Evolutionary conservation across 352 stramenopile species (phyloP).

Genomic region (Aphanomyces astaci): DNA sequence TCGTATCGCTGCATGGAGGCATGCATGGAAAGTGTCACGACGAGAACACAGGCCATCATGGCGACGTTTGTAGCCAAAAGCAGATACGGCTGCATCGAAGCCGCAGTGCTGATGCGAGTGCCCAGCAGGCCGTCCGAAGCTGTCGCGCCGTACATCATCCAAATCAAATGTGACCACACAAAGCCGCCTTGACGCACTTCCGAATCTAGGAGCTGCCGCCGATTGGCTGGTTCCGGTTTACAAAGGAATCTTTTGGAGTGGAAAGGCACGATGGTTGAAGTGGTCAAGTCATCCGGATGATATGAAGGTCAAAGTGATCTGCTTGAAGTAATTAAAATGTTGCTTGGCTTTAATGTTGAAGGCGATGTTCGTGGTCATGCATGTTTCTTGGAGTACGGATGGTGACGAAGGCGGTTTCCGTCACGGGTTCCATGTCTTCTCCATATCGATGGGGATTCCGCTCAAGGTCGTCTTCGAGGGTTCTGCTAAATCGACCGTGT

Average conservation of each 20-base stretch:
- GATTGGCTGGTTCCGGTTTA: too few species aligned
- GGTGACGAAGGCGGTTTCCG: background rate
- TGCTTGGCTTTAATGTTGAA: too few species aligned
- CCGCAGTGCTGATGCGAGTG: background rate
- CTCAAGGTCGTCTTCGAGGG: background rate
- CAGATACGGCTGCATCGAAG: background rate
- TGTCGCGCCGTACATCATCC: background rate
- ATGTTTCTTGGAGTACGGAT: background rate
- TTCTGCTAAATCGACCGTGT: background rate
- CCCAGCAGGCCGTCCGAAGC: background rate
- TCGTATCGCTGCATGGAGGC: background rate
- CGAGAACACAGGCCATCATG: background rate
- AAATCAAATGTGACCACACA: background rate
- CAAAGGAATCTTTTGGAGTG: too few species aligned
- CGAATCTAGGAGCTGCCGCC: too few species aligned
- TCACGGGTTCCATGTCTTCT: constrained; percentile 11
- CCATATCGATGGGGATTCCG: background rate
- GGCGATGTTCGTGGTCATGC: constrained; percentile 6
- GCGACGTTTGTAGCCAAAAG: background rate
- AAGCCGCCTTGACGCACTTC: too few species aligned
- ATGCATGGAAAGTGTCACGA: background rate
- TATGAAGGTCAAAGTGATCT: too few species aligned
- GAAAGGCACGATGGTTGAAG: too few species aligned
- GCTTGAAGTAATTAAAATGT: too few species aligned
- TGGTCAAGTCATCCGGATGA: too few species aligned